Evolutionary conservation across 495 filamentous ascomycete genomes (phyloP).

Genomic region (Aspergillus sclerotiicarbonarius): DNA sequence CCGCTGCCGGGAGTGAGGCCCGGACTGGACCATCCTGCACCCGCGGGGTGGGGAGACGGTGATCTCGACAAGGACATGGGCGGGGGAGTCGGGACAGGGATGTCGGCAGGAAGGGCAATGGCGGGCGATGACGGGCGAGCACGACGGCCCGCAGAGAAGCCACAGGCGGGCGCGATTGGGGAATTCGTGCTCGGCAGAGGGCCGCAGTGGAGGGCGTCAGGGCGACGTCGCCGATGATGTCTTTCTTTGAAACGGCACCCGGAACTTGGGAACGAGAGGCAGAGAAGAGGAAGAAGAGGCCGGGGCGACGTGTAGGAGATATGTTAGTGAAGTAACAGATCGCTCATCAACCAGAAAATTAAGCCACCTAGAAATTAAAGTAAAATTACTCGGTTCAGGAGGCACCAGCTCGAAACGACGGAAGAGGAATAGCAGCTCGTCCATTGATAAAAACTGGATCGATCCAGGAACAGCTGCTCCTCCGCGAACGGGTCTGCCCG

Average conservation of each 20-base stretch:
- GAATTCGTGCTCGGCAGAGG: neutral
- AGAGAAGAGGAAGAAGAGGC: neutral
- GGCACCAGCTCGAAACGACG: neutral
- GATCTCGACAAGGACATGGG: slow-evolving; percentile 83
- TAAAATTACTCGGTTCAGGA: slow-evolving; percentile 2
- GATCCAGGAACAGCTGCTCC: slow-evolving; percentile 9
- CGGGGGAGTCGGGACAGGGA: slow-evolving; percentile 9
- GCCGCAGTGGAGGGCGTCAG: neutral
- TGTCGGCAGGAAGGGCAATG: slow-evolving; percentile 4
- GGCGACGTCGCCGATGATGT: neutral
- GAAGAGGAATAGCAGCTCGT: slow-evolving; percentile 7
- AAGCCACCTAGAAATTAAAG: neutral
- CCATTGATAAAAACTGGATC: neutral
- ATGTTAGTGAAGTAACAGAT: slow-evolving; percentile 5
- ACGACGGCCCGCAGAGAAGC: neutral
- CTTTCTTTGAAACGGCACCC: neutral
- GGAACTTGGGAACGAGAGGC: neutral
- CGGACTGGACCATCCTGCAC: slow-evolving; percentile 85
- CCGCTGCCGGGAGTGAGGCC: slow-evolving; percentile 71
- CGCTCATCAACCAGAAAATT: neutral
- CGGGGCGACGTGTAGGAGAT: neutral
- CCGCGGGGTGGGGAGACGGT: slow-evolving; percentile 68
- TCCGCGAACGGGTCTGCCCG: slow-evolving; percentile 22
- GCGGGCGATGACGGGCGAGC: neutral
- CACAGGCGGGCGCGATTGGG: neutral